These are phyloP conservation scores for Byssochlamys sp. DNA, from an alignment of 2,329 filamentous ascomycete species.

Conservation along the genomic window DNA sequence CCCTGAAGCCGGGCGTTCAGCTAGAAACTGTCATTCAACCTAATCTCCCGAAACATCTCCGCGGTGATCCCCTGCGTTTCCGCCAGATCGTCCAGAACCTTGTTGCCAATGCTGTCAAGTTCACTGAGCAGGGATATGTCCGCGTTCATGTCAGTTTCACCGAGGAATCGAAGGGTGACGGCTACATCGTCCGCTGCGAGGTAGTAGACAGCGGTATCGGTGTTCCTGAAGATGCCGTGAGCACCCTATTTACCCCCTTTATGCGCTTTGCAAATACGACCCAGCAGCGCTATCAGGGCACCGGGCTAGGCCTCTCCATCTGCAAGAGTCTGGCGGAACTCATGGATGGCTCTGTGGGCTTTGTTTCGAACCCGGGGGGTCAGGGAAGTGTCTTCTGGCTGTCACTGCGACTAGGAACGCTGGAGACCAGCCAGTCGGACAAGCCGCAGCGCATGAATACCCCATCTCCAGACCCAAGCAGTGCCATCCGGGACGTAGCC, in stretches of 20 bases:
- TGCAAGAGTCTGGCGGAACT: constrained; percentile 48
- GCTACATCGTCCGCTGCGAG: constrained; percentile 42
- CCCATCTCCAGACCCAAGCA: constrained; percentile 12
- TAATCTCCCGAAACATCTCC: constrained; percentile 41
- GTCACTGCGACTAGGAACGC: constrained; percentile 34
- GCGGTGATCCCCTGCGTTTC: constrained; percentile 51
- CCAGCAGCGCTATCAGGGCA: constrained; percentile 47
- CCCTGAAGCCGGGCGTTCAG: constrained; percentile 38
- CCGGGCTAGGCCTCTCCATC: constrained; percentile 49
- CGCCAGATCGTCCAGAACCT: constrained; percentile 56
- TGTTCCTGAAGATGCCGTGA: constrained; percentile 36
- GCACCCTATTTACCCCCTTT: constrained; percentile 48
- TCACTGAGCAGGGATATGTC: constrained; percentile 49
- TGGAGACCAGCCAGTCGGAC: constrained; percentile 22
- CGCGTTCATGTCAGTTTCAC: constrained; percentile 35
- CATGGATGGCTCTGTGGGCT: constrained; percentile 47
- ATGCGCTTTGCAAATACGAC: constrained; percentile 46
- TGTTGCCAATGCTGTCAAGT: constrained; percentile 53
- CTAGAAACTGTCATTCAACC: constrained; percentile 38
- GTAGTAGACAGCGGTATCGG: constrained; percentile 49
- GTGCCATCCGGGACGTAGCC: constrained; percentile 29
- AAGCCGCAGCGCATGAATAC: constrained; percentile 15
- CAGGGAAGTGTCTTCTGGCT: constrained; percentile 47
- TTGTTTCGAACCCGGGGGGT: constrained; percentile 34
- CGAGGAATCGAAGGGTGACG: constrained; percentile 30